A percentile compares a stretch with the other conserved stretches of the same genome.
phyloP scores from a whole-genome alignment of 2,329 filamentous ascomycete genomes.

The Aspergillus japonicus region DNA sequence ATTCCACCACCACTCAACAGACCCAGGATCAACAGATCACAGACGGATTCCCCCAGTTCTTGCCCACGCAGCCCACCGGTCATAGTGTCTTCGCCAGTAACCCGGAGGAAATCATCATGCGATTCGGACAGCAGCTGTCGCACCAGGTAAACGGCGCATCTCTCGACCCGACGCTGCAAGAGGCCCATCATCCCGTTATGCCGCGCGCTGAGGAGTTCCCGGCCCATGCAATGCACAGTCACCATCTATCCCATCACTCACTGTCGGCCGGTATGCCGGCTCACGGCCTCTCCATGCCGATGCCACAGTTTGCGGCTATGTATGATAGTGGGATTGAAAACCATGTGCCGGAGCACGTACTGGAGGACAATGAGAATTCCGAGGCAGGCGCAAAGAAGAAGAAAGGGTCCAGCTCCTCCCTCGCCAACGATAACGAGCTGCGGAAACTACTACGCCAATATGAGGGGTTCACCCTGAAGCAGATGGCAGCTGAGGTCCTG shows the following conservation, averaged over 20 bases:
- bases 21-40: conserved; percentile 43
- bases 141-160: conserved; percentile 37
- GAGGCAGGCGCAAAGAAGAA: conserved; percentile 46
- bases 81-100: conserved; percentile 41
- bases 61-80: conserved; percentile 35
- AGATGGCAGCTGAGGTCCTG: conserved; percentile 50
- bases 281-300: conserved; percentile 34
- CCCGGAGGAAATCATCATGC: conserved; percentile 48
- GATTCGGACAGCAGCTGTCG: conserved; percentile 44
- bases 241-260: conserved; percentile 37
- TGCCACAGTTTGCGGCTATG: conserved; percentile 40
- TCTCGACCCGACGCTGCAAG: conserved; percentile 40
- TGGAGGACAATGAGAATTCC: conserved; percentile 45
- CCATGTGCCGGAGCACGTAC: conserved; percentile 40
- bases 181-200: conserved; percentile 35
- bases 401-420: conserved; percentile 48
- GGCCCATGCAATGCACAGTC: conserved; percentile 34
- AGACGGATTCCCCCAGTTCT: conserved; percentile 41
- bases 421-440: conserved; percentile 51
- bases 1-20: conserved; percentile 48
- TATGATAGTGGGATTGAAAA: conserved; percentile 46
- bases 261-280: conserved; percentile 37
- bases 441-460: conserved; percentile 49
- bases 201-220: conserved; percentile 41
- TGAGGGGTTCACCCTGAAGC: conserved; percentile 45